Conservation (phyloP, 208 protist species). For the Leptomonas seymouri region DNA sequence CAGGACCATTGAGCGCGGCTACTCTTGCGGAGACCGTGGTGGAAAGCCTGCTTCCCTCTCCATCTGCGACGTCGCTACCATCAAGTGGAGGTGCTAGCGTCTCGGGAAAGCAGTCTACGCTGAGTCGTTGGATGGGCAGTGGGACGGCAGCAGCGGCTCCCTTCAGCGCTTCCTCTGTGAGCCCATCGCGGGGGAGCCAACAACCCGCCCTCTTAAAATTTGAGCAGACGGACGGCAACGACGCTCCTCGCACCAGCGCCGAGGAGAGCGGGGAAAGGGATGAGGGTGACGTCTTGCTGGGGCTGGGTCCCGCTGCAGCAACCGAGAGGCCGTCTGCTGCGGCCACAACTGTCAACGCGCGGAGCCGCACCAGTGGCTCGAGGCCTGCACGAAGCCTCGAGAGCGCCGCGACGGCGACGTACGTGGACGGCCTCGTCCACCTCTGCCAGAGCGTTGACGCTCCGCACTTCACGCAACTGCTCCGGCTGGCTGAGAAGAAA, state of each 20-base stretch:
- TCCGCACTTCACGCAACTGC: conserved; percentile 44
- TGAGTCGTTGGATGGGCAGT: conserved; percentile 10
- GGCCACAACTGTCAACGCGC: background rate
- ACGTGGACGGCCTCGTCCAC: conserved; percentile 49
- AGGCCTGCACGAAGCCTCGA: no score
- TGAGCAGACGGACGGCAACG: conserved; percentile 28
- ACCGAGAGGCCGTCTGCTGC: background rate
- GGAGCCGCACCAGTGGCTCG: no score
- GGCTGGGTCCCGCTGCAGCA: background rate
- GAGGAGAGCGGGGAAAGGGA: conserved; percentile 4
- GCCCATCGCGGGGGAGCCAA: background rate
- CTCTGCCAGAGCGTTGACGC: conserved; percentile 55
- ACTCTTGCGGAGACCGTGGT: conserved; percentile 38
- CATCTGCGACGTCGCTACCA: conserved; percentile 10
- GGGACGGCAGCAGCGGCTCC: background rate
- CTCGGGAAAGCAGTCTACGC: background rate
- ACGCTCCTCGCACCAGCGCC: background rate
- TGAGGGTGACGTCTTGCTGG: conserved; percentile 33
- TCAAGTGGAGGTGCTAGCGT: no score
- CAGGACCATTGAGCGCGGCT: conserved; percentile 15
- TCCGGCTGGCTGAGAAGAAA: conserved; percentile 54
- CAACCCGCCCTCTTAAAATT: conserved; percentile 60
- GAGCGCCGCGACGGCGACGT: conserved; percentile 25
- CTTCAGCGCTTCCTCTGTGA: no score
- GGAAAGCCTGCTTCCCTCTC: conserved; percentile 53